A percentile compares a stretch with the other conserved stretches of the same genome.
Evolutionary conservation across 148 eudicot genomes (phyloP).

Genomic region (Arbutus unedo): DNA sequence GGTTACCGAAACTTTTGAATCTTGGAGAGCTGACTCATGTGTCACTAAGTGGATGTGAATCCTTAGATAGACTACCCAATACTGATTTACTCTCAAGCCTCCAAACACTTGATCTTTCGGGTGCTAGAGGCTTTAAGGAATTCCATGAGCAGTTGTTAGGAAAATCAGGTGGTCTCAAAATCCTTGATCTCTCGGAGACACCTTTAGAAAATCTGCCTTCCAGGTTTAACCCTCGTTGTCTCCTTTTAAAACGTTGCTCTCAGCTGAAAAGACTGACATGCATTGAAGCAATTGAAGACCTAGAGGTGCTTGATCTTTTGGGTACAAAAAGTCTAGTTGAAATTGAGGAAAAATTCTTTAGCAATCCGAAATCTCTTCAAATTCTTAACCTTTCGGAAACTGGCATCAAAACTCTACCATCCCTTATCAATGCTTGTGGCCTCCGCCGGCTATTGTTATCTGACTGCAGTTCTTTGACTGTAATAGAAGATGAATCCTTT

Average conservation of each 20-base stretch:
- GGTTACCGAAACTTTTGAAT: constrained; percentile 16
- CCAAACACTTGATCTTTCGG: constrained; percentile 32
- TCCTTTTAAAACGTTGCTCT: constrained; percentile 16
- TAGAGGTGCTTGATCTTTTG: constrained; percentile 28
- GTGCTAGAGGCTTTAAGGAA: constrained; percentile 18
- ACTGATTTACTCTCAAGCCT: constrained; percentile 14
- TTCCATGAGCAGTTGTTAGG: constrained; percentile 18
- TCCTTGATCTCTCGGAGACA: constrained; percentile 30
- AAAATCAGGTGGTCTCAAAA: constrained; percentile 4
- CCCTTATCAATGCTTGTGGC: constrained; percentile 21
- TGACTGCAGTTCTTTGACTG: constrained; percentile 23
- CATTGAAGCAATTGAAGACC: constrained; percentile 4
- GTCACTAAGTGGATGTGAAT: constrained; percentile 15
- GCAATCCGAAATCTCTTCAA: too few species aligned
- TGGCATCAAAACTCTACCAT: constrained; percentile 10
- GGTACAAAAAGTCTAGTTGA: constrained; percentile 3
- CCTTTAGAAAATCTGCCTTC: constrained; percentile 13
- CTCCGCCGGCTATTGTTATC: constrained; percentile 19
- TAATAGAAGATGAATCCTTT: constrained; percentile 21
- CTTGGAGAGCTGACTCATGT: constrained; percentile 30
- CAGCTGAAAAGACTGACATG: background rate
- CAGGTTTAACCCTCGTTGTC: constrained; percentile 16
- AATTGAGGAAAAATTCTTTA: too few species aligned
- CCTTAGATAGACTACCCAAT: constrained; percentile 19
- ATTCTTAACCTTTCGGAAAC: constrained; percentile 18